Conservation (phyloP, 169 alveolate species). For the Cryptosporidium baileyi region DNA sequence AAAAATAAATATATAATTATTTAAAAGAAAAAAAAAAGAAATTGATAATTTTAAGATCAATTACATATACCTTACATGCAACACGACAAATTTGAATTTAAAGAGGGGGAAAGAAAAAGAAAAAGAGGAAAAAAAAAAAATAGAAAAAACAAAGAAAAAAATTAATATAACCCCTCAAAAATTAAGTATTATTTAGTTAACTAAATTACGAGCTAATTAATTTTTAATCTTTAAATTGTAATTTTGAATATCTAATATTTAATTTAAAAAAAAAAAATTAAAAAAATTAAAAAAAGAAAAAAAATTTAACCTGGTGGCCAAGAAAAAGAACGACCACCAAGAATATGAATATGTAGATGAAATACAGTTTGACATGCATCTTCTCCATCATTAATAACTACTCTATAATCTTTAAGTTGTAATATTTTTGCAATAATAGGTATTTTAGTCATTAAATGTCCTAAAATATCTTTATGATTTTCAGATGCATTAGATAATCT, state of each 20-base stretch:
- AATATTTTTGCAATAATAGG: constrained; percentile 84
- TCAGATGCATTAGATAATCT: constrained; percentile 86
- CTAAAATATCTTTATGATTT: constrained; percentile 83
- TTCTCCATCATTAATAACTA: constrained; percentile 92
- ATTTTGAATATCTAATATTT: too few species aligned
- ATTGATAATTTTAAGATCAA: constrained; percentile 38
- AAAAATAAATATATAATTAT: background rate
- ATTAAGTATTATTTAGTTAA: constrained; percentile 36
- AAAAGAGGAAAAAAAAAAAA: background rate
- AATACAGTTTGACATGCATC: constrained; percentile 88
- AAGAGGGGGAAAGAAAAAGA: constrained; percentile 26
- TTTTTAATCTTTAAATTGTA: too few species aligned
- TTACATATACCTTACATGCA: background rate
- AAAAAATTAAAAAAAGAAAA: background rate
- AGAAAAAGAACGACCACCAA: constrained; percentile 81
- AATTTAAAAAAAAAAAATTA: background rate
- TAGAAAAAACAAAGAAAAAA: too few species aligned
- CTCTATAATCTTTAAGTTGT: constrained; percentile 87
- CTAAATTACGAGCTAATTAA: constrained; percentile 32
- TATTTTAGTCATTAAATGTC: constrained; percentile 87
- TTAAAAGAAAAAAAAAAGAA: background rate
- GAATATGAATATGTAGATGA: constrained; percentile 87
- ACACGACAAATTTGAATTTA: constrained; percentile 40
- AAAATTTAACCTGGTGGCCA: constrained; percentile 87
- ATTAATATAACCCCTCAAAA: too few species aligned